Evolutionary conservation across 2,329 filamentous ascomycete genomes (phyloP).

Genomic region (Microcyclospora pomicola): DNA sequence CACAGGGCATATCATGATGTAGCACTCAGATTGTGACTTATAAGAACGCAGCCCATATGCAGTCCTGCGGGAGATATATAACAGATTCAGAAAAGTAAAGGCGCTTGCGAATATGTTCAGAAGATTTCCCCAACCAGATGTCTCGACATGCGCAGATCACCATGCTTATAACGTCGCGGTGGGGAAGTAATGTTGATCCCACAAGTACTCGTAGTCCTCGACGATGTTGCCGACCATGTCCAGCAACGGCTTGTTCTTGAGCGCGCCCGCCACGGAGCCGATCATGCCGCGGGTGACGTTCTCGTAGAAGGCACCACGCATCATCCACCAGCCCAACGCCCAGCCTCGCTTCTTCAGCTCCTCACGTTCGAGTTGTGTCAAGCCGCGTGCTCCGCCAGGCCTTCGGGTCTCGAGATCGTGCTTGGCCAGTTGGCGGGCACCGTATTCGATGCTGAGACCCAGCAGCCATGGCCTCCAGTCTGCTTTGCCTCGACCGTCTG

Average conservation of each 20-base stretch:
- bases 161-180: conserved; percentile 41
- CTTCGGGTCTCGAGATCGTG: conserved; percentile 48
- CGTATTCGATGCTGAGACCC: conserved; percentile 72
- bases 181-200: conserved; percentile 94
- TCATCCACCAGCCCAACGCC: conserved; percentile 87
- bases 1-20: no score
- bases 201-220: conserved; percentile 94
- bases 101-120: no score
- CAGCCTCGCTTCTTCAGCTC: conserved; percentile 80
- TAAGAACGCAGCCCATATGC: no score
- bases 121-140: no score
- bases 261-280: conserved; percentile 55
- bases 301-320: conserved; percentile 96
- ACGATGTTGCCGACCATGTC: conserved; percentile 72
- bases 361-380: conserved; percentile 77
- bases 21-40: no score
- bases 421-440: conserved; percentile 70
- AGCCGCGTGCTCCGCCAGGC: conserved; percentile 57
- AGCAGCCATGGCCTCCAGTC: conserved; percentile 89
- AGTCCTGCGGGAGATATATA: no score
- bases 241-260: conserved; percentile 61
- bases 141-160: no score
- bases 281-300: conserved; percentile 59
- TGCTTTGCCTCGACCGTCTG: conserved; percentile 56
- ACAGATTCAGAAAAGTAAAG: no score